A percentile compares a stretch with the other conserved stretches of the same genome.
Evolutionary conservation across 139 green algal species (phyloP).

Genomic region (Diplosphaera chodatii): DNA sequence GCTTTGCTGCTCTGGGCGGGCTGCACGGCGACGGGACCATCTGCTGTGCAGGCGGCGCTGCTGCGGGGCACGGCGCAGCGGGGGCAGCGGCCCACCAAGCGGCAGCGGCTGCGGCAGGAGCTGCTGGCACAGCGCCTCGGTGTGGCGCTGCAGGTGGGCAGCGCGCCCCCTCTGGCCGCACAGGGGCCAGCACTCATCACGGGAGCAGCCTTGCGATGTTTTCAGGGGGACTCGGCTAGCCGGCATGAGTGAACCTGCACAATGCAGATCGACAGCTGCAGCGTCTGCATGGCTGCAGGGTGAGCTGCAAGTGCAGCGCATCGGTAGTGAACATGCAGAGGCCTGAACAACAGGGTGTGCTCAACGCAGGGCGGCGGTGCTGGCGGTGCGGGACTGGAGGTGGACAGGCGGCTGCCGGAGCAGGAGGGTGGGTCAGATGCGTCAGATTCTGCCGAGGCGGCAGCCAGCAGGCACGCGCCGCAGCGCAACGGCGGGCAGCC

Average conservation of each 20-base stretch:
- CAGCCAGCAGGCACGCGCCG: neutral
- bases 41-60: constrained; percentile 23
- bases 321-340: too few relatives aligned
- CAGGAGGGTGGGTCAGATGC: neutral
- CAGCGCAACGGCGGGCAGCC: constrained; percentile 2
- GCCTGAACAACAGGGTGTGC: too few relatives aligned
- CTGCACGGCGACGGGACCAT: too few relatives aligned
- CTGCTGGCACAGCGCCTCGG: constrained; percentile 58
- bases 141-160: constrained; percentile 16
- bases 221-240: too few relatives aligned
- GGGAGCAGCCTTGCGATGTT: neutral
- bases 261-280: too few relatives aligned
- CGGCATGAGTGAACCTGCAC: too few relatives aligned
- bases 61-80: constrained; percentile 50
- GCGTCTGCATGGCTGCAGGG: too few relatives aligned
- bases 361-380: constrained; percentile 11
- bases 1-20: too few relatives aligned
- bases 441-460: neutral
- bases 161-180: too few relatives aligned
- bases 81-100: constrained; percentile 64
- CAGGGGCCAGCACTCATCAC: too few relatives aligned
- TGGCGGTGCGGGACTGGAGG: neutral
- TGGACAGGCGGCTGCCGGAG: neutral
- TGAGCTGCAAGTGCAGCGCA: too few relatives aligned
- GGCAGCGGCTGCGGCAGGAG: constrained; percentile 52